A percentile compares a stretch with the other conserved stretches of the same genome.
Conservation (phyloP, 2,329 filamentous ascomycete species). For the Neonectria neomacrospora region DNA sequence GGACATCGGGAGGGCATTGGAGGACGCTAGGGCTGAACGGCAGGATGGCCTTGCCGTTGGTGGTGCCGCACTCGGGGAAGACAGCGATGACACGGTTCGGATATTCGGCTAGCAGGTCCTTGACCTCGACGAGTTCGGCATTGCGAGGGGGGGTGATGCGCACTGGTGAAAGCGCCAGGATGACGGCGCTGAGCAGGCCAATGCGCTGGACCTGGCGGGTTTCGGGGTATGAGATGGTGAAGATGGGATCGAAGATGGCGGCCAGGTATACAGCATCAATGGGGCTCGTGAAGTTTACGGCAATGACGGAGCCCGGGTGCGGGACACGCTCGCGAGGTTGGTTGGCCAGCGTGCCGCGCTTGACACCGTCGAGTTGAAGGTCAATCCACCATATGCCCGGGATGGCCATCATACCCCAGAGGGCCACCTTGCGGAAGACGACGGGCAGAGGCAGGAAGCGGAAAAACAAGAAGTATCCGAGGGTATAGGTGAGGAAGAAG, state of each 20-base stretch:
- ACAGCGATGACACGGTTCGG: constrained; percentile 83
- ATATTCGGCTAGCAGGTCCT: constrained; percentile 71
- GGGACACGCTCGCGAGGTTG: constrained; percentile 81
- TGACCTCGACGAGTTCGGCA: constrained; percentile 68
- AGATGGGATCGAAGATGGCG: constrained; percentile 95
- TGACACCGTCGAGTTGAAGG: constrained; percentile 96
- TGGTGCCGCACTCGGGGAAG: constrained; percentile 94
- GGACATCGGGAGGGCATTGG: constrained; percentile 71
- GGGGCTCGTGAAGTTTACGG: constrained; percentile 90
- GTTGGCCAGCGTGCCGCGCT: constrained; percentile 85
- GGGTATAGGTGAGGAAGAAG: constrained; percentile 74
- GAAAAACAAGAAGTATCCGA: constrained; percentile 81
- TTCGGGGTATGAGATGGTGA: constrained; percentile 84
- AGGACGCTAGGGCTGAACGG: constrained; percentile 83
- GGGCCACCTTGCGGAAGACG: constrained; percentile 78
- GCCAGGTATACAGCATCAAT: constrained; percentile 94
- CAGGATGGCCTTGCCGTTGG: constrained; percentile 90
- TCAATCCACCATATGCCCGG: constrained; percentile 99
- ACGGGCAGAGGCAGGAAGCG: constrained; percentile 79
- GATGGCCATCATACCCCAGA: constrained; percentile 89
- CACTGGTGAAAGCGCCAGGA: constrained; percentile 75
- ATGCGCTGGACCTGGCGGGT: constrained; percentile 80
- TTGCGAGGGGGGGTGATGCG: constrained; percentile 57
- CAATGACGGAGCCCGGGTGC: constrained; percentile 82
- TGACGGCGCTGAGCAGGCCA: constrained; percentile 78